These are phyloP conservation scores for Penicillium pulvis DNA, from an alignment of 495 filamentous ascomycete genomes.

Conservation along the genomic window DNA sequence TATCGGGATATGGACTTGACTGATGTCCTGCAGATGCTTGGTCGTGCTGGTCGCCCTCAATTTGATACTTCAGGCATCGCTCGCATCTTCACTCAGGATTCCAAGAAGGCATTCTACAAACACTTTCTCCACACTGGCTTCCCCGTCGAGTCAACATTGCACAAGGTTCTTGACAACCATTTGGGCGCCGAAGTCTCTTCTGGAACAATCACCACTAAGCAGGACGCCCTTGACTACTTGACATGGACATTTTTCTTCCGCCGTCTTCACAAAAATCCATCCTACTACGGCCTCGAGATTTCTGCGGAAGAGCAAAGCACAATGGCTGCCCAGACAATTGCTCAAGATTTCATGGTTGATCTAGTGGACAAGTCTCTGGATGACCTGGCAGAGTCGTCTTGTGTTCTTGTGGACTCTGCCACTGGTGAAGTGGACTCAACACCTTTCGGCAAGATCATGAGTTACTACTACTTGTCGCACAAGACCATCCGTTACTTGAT, in stretches of 20 bases:
- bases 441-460: slow-evolving; percentile 94
- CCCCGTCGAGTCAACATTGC: slow-evolving; percentile 92
- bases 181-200: slow-evolving; percentile 93
- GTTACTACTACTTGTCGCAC: slow-evolving; percentile 98
- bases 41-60: slow-evolving; percentile 91
- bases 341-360: slow-evolving; percentile 89
- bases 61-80: slow-evolving; percentile 96
- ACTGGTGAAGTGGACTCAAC: slow-evolving; percentile 90
- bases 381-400: slow-evolving; percentile 80
- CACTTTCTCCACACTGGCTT: slow-evolving; percentile 98
- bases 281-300: slow-evolving; percentile 96
- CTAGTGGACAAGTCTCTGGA: slow-evolving; percentile 83
- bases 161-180: slow-evolving; percentile 97
- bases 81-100: slow-evolving; percentile 93
- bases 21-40: slow-evolving; percentile 97
- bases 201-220: slow-evolving; percentile 87
- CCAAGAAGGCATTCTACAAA: slow-evolving; percentile 99
- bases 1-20: slow-evolving; percentile 99
- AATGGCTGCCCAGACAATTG: slow-evolving; percentile 76
- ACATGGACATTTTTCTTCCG: slow-evolving; percentile 99
- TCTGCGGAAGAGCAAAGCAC: slow-evolving; percentile 91
- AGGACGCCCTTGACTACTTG: slow-evolving; percentile 96
- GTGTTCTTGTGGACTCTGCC: slow-evolving; percentile 70
- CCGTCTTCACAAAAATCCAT: slow-evolving; percentile 95
- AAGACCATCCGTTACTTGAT: slow-evolving; percentile 87